Base-by-base conservation (phyloP, 768 basidiomycete species). In the Amanita pseudoporphyria region DNA sequence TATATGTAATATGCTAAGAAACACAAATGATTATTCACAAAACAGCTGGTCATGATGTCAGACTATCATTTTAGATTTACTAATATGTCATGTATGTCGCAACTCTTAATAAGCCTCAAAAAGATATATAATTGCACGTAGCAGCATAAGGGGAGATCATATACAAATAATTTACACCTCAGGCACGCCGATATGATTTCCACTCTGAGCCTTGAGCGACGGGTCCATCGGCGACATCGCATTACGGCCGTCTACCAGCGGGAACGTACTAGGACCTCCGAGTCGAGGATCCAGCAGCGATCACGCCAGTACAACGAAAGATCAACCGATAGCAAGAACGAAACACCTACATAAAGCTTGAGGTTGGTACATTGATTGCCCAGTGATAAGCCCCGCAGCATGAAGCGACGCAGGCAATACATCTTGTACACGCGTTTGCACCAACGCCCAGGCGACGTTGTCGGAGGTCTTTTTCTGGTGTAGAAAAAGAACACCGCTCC, bases 401-500 rank as follows among this genome's bases (percentile, higher is more conserved):
- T 19, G 24, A 37, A 35, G 46, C 7, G 46, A 35, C 9, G 44
- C 30, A 9, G 35, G 22, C n/a, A 47, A 33, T 14, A 37, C 9
- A 36, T 38, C 46, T 38, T 16, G 33, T 24, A 35, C 46, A 24
- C 10, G n/a, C 9, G 21, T 45, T 5, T 33, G 30, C 3, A 19
- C 33, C 14, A 12, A 33, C 22, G 44, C 19, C 18, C 30, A n/a
- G 19, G 42, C 42, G 14, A 43, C 32, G 22, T 19, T 45, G 22
- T 28, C 32, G 56, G 5, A 63, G 37, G 6, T 57, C 53, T 9
- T 72, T 13, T 52, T 67, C 9, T 75, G 58, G 36, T 28, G 12
- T 26, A 54, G 54, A 72, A 68, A 68, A 73, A 81, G 46, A 71
- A 58, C 3, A 64, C 35, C 4, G 57, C 53, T 6, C 71, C 67